These are phyloP conservation scores for Scheffersomyces spartinae DNA, from an alignment of 805 yeast species.

Conservation along the genomic window DNA sequence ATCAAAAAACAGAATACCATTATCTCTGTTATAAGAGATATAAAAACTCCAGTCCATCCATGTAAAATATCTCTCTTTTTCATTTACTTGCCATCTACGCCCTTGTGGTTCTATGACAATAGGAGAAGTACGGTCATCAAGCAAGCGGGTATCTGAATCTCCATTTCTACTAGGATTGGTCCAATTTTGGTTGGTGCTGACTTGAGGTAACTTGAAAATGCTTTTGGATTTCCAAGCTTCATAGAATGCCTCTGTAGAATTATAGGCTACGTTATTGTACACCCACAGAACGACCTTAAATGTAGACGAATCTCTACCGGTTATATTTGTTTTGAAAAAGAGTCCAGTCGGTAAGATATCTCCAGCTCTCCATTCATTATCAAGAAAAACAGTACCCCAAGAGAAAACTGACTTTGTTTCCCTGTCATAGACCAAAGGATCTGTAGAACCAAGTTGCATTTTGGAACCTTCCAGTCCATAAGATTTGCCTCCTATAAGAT, in stretches of 20 bases:
- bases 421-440: no score
- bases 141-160: slow-evolving; percentile 1
- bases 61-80: slow-evolving; percentile 12
- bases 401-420: no score
- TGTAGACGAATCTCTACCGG: slow-evolving; percentile 9
- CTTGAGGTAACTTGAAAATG: slow-evolving; percentile 7
- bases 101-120: slow-evolving; percentile 12
- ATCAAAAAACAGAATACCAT: slow-evolving; percentile 12
- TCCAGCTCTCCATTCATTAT: slow-evolving; percentile 10
- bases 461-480: no score
- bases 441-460: no score
- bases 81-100: slow-evolving; percentile 13
- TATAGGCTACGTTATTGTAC: slow-evolving; percentile 10
- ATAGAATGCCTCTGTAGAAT: slow-evolving; percentile 10
- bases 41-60: slow-evolving; percentile 19
- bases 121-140: slow-evolving; percentile 13
- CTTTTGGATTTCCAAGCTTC: slow-evolving; percentile 9
- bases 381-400: no score
- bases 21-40: slow-evolving; percentile 12
- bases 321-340: slow-evolving; percentile 8
- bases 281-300: slow-evolving; percentile 11
- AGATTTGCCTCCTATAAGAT: slow-evolving; percentile 2
- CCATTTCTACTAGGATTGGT: slow-evolving; percentile 7
- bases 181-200: no score
- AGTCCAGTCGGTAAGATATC: slow-evolving; percentile 11